These are phyloP conservation scores for Aspergillus hancockii DNA, from an alignment of 495 filamentous ascomycete genomes.

Conservation along the genomic window DNA sequence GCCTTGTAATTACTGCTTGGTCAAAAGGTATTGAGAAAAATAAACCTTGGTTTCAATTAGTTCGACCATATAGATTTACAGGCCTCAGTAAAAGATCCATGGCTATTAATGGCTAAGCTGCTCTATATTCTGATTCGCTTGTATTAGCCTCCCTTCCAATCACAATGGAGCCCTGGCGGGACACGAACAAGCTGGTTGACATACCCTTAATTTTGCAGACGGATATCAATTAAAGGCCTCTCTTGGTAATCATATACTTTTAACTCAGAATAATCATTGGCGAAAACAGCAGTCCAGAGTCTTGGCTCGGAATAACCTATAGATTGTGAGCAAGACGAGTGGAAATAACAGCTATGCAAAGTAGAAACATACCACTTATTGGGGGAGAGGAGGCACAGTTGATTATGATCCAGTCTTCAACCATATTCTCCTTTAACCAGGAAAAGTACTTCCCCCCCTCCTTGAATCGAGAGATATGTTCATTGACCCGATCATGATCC, in stretches of 20 bases:
- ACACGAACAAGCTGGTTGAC: no score
- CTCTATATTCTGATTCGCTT: not conserved
- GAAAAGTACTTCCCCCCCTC: constrained; percentile 18
- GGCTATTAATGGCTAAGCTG: not conserved
- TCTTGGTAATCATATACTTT: not conserved
- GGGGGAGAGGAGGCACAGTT: constrained; percentile 9
- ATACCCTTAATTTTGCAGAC: not conserved
- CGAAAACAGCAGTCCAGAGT: not conserved
- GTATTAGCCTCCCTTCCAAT: not conserved
- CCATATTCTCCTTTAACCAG: constrained; percentile 14
- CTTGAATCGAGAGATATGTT: constrained; percentile 19
- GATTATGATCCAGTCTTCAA: constrained; percentile 22
- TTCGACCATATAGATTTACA: no score
- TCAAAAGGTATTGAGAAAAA: no score
- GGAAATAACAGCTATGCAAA: constrained; percentile 1
- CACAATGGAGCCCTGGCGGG: not conserved
- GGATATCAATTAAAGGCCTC: not conserved
- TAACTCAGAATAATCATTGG: not conserved
- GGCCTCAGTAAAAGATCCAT: not conserved
- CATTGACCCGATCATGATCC: constrained; percentile 18
- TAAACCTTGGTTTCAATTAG: no score
- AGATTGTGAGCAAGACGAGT: not conserved
- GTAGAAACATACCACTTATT: constrained; percentile 2
- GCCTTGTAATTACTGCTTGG: no score
- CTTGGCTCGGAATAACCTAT: not conserved